Evolutionary conservation across 805 yeast species (phyloP).

Genomic region (Priceomyces carsonii): DNA sequence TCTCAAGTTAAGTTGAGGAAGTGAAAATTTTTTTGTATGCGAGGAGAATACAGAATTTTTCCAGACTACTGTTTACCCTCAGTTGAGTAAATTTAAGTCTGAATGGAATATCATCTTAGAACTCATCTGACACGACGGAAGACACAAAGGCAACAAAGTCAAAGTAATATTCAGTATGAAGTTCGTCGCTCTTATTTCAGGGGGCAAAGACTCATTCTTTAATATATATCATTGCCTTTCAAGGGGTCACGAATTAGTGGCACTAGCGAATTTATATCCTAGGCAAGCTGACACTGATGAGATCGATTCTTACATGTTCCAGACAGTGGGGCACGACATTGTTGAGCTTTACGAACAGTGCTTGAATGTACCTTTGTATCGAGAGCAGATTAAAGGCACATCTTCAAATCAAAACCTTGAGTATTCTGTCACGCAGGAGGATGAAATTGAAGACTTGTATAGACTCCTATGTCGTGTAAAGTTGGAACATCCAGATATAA

Average conservation of each 20-base stretch:
- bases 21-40: conserved; percentile 1
- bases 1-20: conserved; percentile 6
- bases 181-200: conserved; percentile 88
- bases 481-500: conserved; percentile 62
- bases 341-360: conserved; percentile 66
- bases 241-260: conserved; percentile 82
- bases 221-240: conserved; percentile 84
- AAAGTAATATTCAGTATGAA: conserved; percentile 55
- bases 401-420: conserved; percentile 69
- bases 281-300: conserved; percentile 48
- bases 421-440: conserved; percentile 64
- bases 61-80: background rate
- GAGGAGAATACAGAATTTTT: conserved; percentile 1
- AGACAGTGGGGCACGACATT: conserved; percentile 91
- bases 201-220: conserved; percentile 95
- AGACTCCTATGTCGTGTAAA: conserved; percentile 51
- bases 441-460: conserved; percentile 86
- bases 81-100: background rate
- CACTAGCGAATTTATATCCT: conserved; percentile 76
- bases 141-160: no score
- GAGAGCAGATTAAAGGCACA: conserved; percentile 62
- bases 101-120: background rate
- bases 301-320: conserved; percentile 94
- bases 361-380: conserved; percentile 75
- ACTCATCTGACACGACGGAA: no score